A percentile compares a stretch with the other conserved stretches of the same genome.
These are phyloP conservation scores for Penicillium riverlandense DNA, from an alignment of 495 filamentous ascomycete species.

Conservation along the genomic window DNA sequence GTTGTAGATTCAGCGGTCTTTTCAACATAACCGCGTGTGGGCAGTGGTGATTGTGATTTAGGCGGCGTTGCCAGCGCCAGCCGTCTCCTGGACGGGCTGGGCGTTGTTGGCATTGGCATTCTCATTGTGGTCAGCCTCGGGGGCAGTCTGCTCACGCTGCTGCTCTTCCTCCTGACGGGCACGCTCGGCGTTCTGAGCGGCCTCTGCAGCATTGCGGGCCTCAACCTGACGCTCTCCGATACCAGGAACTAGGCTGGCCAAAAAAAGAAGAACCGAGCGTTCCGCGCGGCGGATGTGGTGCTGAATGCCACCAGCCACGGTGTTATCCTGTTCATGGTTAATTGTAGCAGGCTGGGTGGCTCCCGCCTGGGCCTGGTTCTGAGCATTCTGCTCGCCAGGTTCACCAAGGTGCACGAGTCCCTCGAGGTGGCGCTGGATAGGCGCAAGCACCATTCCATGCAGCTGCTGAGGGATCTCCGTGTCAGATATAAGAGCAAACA, in stretches of 20 bases:
- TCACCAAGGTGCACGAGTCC: conserved; percentile 49
- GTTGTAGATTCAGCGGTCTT: too few relatives aligned
- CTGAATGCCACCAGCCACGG: conserved; percentile 9
- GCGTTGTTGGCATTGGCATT: not conserved
- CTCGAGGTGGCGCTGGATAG: conserved; percentile 65
- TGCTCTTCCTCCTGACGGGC: conserved; percentile 31
- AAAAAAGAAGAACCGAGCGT: conserved; percentile 70
- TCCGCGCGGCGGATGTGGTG: conserved; percentile 58
- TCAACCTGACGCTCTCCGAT: conserved; percentile 77
- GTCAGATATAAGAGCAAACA: conserved; percentile 57
- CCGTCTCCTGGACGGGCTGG: not conserved
- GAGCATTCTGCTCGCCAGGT: conserved; percentile 16
- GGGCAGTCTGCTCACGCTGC: conserved; percentile 1
- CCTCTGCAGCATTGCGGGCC: conserved; percentile 57
- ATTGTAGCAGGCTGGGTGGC: too few relatives aligned
- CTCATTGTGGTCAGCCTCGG: not conserved
- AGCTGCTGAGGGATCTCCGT: conserved; percentile 54
- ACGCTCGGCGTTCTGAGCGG: conserved; percentile 43
- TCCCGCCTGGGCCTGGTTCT: not conserved
- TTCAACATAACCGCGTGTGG: too few relatives aligned
- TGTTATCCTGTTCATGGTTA: not conserved
- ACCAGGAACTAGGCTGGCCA: conserved; percentile 79
- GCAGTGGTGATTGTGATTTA: too few relatives aligned
- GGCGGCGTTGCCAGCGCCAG: too few relatives aligned
- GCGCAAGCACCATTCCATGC: conserved; percentile 48